Evolutionary conservation across 2,329 filamentous ascomycete genomes (phyloP).

Genomic region (Zymoseptoria ardabiliae): DNA sequence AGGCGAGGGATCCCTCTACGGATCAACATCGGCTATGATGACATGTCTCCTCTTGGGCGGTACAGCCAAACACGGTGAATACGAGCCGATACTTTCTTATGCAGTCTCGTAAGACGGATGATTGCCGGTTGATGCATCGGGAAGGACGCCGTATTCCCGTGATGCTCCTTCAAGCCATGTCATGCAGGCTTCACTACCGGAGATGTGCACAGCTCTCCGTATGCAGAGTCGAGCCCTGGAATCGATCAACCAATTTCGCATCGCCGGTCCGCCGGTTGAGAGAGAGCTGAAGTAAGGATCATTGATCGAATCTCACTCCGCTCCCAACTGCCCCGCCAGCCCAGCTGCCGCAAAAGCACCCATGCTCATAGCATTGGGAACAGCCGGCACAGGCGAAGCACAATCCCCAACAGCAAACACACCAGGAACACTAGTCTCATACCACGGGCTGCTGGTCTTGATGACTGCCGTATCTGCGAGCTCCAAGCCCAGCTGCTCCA

Average conservation of each 20-base stretch:
- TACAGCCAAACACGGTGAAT: background rate
- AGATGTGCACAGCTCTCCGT: background rate
- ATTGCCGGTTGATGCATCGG: background rate
- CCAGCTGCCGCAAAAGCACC: background rate
- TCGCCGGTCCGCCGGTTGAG: background rate
- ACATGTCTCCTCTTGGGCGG: background rate
- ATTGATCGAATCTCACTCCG: background rate
- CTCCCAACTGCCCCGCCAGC: background rate
- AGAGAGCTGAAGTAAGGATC: background rate
- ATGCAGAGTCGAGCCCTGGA: background rate
- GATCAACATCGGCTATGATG: background rate
- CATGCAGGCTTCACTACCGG: background rate
- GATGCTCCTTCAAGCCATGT: too few species aligned
- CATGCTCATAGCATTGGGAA: slow-evolving; percentile 2
- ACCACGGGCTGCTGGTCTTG: background rate
- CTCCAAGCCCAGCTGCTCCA: slow-evolving; percentile 2
- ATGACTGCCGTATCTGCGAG: background rate
- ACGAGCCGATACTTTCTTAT: background rate
- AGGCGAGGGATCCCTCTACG: background rate
- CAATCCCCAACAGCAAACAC: slow-evolving; percentile 4
- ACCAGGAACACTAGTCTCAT: background rate
- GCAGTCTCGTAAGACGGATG: background rate
- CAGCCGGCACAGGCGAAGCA: slow-evolving; percentile 3
- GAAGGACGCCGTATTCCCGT: background rate
- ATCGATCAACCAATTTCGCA: too few species aligned